phyloP scores from a whole-genome alignment of 257 asterid genomes.

The Nicotiana attenuata region DNA sequence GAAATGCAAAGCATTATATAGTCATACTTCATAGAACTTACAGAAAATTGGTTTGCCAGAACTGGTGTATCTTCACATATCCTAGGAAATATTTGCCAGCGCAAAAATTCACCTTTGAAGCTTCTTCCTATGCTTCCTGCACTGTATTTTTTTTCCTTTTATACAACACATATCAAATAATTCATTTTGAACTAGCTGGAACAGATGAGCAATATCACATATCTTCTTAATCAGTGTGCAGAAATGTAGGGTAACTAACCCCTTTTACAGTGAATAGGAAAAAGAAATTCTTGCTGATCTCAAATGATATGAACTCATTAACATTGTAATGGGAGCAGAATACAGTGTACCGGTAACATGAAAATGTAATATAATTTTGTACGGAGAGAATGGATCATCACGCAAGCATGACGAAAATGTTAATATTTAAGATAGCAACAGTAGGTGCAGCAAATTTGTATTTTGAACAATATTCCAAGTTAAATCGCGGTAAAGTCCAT shows the following conservation, averaged over 20 bases:
- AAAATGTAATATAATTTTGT: not conserved
- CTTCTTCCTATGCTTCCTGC: slow-evolving; percentile 99
- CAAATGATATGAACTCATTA: not conserved
- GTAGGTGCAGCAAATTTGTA: slow-evolving; percentile 3
- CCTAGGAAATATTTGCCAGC: slow-evolving; percentile 92
- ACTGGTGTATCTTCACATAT: slow-evolving; percentile 86
- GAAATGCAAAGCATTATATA: not conserved
- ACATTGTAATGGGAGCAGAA: not conserved
- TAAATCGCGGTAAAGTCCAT: not conserved
- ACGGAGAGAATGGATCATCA: not conserved
- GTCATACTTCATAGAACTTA: slow-evolving; percentile 37
- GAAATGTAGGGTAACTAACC: not conserved
- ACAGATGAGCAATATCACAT: not conserved
- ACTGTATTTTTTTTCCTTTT: slow-evolving; percentile 42
- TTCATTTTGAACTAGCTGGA: not conserved
- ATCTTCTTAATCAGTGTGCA: not conserved
- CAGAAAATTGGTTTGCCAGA: slow-evolving; percentile 88
- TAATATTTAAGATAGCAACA: not conserved
- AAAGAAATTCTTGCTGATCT: not conserved
- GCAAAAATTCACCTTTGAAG: slow-evolving; percentile 85
- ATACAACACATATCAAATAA: not conserved
- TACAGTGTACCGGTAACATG: not conserved
- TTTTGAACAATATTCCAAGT: not conserved
- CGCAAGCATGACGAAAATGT: not conserved
- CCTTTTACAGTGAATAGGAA: not conserved